Evolutionary conservation across 208 protist species (phyloP).

Genomic region (Trichomonas gallinae): DNA sequence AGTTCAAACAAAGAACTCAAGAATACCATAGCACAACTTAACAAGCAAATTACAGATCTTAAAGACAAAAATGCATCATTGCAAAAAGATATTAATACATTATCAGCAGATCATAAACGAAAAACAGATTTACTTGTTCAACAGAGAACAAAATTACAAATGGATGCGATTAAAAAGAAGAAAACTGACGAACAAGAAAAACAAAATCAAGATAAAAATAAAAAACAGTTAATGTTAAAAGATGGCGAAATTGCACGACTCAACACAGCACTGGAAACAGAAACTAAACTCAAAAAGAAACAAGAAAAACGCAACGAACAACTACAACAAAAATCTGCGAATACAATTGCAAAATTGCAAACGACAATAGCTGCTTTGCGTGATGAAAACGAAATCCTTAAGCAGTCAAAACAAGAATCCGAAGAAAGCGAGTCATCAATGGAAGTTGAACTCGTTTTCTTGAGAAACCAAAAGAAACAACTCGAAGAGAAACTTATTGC

Average conservation of each 20-base stretch:
- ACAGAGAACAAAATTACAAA: not conserved
- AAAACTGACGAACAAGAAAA: not conserved
- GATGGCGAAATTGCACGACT: not conserved
- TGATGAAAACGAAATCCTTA: not conserved
- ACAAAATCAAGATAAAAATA: not conserved
- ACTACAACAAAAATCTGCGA: not conserved
- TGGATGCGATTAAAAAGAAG: not conserved
- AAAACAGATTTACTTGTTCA: not conserved
- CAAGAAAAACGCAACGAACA: not conserved
- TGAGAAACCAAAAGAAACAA: not conserved
- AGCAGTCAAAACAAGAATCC: not conserved
- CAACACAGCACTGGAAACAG: not conserved
- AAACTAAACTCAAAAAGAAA: not conserved
- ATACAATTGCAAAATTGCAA: not conserved
- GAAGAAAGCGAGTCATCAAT: not conserved
- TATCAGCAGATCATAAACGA: not conserved
- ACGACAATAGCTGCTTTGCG: not conserved
- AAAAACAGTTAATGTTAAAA: not conserved
- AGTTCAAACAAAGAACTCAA: not conserved
- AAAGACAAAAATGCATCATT: not conserved
- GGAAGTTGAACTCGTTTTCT: not conserved
- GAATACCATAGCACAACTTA: not conserved
- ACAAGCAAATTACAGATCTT: not conserved
- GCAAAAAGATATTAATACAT: not conserved
- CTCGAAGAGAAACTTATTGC: not conserved